These are phyloP conservation scores for Helotiales sp. DNA, from an alignment of 2,329 filamentous ascomycete species.

Conservation along the genomic window DNA sequence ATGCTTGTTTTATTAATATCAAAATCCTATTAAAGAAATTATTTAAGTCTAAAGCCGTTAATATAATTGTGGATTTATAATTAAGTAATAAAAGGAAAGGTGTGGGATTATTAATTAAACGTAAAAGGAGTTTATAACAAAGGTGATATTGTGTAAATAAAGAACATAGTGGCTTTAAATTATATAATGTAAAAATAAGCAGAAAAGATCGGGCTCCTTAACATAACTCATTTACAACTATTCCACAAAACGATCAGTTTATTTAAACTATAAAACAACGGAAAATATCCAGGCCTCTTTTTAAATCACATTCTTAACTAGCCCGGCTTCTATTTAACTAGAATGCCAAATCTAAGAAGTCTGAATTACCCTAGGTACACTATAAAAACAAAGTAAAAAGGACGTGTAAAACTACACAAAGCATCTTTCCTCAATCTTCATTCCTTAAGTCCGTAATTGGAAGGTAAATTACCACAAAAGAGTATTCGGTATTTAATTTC, in stretches of 20 bases:
- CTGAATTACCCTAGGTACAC: neutral
- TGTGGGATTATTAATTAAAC: neutral
- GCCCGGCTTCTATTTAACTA: neutral
- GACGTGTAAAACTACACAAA: neutral
- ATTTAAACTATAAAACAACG: neutral
- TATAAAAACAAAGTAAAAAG: neutral
- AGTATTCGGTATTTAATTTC: neutral
- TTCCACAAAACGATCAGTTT: neutral
- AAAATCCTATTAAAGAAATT: neutral
- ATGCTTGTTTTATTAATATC: neutral
- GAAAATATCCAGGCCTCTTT: neutral
- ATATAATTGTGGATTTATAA: neutral
- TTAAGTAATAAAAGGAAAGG: neutral
- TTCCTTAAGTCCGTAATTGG: neutral
- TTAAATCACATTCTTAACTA: neutral
- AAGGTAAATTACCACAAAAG: neutral
- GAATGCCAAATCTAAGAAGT: neutral
- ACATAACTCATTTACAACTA: neutral
- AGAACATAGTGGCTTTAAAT: neutral
- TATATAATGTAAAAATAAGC: neutral
- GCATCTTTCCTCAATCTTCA: neutral
- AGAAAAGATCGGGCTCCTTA: neutral
- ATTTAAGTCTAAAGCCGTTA: neutral
- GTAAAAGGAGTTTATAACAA: neutral
- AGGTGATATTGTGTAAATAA: neutral